Percentiles rank a stretch among this genome's conserved stretches.
phyloP scores from a whole-genome alignment of 345 rosid genomes.

The Hibiscus syriacus region DNA sequence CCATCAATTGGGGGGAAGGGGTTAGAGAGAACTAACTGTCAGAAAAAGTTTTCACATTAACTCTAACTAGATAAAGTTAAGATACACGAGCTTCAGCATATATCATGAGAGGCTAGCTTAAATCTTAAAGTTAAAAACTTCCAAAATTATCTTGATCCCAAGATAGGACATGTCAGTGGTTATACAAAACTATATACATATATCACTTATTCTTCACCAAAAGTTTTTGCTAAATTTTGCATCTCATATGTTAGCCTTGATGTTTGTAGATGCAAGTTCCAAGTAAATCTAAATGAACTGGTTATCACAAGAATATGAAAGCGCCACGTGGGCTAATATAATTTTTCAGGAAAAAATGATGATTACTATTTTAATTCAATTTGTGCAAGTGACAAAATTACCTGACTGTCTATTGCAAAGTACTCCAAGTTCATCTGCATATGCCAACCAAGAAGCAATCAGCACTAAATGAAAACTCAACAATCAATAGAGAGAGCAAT shows the following conservation, averaged over 20 bases:
- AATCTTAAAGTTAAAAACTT: background rate
- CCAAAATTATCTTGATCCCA: background rate
- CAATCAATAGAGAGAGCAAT: background rate
- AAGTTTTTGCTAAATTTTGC: background rate
- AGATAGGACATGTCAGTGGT: background rate
- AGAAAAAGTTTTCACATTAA: background rate
- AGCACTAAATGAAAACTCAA: conserved; percentile 6
- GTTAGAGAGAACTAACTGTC: background rate
- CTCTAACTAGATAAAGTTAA: background rate
- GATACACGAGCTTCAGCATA: background rate
- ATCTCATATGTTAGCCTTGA: background rate
- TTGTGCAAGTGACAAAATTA: conserved; percentile 19
- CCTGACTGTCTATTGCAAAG: conserved; percentile 97
- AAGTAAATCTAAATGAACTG: background rate
- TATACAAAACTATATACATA: background rate
- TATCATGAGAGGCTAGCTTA: background rate
- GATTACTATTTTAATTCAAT: background rate
- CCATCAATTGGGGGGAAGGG: background rate
- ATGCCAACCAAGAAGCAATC: conserved; percentile 10
- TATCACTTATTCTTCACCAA: background rate
- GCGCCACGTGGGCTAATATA: background rate
- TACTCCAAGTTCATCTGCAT: conserved; percentile 99
- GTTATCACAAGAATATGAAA: background rate
- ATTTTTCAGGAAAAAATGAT: background rate
- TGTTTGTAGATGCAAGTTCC: background rate